Conservation (phyloP, 805 yeast species). For the Kodamaea laetipori region DNA sequence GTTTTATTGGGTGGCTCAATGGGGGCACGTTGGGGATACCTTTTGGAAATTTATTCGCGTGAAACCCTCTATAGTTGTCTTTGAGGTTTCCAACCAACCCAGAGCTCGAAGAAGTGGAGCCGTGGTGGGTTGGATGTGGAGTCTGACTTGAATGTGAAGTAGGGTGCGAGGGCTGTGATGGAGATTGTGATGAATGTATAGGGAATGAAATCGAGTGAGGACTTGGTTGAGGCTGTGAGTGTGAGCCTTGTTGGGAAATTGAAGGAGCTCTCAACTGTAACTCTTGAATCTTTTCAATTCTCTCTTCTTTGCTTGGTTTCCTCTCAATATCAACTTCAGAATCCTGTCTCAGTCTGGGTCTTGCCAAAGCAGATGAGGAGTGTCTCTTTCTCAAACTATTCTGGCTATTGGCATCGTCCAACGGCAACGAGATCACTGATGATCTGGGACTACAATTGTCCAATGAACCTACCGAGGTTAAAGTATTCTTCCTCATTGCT, state of each 20-base stretch:
- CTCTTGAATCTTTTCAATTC: too few species aligned
- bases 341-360: conserved; percentile 3
- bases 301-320: neutral
- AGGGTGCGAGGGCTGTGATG: too few species aligned
- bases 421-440: conserved; percentile 13
- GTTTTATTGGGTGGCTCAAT: conserved; percentile 50
- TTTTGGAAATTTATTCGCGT: conserved; percentile 31
- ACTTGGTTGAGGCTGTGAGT: too few species aligned
- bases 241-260: too few species aligned
- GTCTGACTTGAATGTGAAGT: too few species aligned
- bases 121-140: too few species aligned
- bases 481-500: neutral
- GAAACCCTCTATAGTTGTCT: conserved; percentile 44
- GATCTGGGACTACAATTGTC: conserved; percentile 19
- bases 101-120: too few species aligned
- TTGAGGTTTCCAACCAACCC: conserved; percentile 17
- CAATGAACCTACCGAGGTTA: conserved; percentile 1
- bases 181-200: too few species aligned
- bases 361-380: neutral
- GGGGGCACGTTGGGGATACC: conserved; percentile 46
- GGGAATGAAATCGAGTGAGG: too few species aligned
- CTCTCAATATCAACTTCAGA: neutral
- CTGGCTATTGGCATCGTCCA: conserved; percentile 3
- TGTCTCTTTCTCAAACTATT: neutral
- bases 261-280: too few species aligned